Conservation (phyloP, 2,329 filamentous ascomycete species). For the Alternaria arbusti region DNA sequence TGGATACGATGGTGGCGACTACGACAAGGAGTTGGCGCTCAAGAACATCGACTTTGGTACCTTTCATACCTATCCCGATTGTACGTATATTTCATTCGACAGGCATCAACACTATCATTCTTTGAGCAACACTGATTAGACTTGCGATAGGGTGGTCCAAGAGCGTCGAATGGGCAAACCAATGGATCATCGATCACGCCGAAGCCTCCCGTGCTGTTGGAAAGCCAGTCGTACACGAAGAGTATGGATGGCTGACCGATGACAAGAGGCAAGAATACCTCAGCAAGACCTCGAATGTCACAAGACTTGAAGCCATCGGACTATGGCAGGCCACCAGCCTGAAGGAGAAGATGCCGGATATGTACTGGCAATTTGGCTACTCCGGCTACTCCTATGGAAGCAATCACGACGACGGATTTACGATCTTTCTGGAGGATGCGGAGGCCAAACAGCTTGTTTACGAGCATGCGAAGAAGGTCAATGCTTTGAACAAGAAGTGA, state of each 20-base stretch:
- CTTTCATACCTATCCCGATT: slow-evolving; percentile 64
- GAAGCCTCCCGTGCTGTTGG: slow-evolving; percentile 50
- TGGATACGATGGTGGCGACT: slow-evolving; percentile 59
- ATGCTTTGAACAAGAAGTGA: not conserved
- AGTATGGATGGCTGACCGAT: slow-evolving; percentile 62
- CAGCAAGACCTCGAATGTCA: slow-evolving; percentile 52
- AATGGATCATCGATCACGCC: slow-evolving; percentile 63
- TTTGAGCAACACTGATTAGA: not conserved
- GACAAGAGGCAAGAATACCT: slow-evolving; percentile 56
- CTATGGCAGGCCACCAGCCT: slow-evolving; percentile 59
- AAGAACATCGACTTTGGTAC: slow-evolving; percentile 61
- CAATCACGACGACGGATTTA: slow-evolving; percentile 64
- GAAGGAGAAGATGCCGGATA: slow-evolving; percentile 58
- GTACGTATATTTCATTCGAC: slow-evolving; percentile 12
- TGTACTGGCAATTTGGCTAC: slow-evolving; percentile 65
- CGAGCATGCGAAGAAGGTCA: not conserved
- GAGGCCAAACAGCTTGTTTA: slow-evolving; percentile 1
- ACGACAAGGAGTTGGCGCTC: slow-evolving; percentile 58
- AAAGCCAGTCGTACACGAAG: slow-evolving; percentile 64
- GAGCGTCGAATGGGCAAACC: slow-evolving; percentile 59
- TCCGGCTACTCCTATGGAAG: slow-evolving; percentile 59
- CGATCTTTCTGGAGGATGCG: slow-evolving; percentile 58
- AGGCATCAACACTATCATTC: not conserved
- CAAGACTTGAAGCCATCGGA: slow-evolving; percentile 54
- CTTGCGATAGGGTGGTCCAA: slow-evolving; percentile 24